Evolutionary conservation across 768 basidiomycete genomes (phyloP).

Genomic region (Tulasnella calospora): DNA sequence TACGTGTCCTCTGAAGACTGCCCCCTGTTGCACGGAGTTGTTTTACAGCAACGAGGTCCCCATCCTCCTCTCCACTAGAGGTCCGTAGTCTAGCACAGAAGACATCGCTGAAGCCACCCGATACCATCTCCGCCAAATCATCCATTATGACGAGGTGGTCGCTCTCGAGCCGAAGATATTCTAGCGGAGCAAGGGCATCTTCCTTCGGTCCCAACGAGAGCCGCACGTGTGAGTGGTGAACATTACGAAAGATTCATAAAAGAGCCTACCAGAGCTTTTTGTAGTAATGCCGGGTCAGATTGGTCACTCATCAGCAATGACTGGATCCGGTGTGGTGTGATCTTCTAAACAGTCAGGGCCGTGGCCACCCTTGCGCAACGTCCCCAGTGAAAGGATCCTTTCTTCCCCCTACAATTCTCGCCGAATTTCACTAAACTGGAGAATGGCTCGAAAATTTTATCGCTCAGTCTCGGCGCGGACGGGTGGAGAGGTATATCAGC

Average conservation of each 20-base stretch:
- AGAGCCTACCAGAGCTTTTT: not conserved
- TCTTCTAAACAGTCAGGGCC: not conserved
- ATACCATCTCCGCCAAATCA: not conserved
- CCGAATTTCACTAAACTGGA: not conserved
- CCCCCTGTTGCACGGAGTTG: not conserved
- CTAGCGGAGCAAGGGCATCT: not conserved
- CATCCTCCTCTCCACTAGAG: not conserved
- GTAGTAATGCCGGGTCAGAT: not conserved
- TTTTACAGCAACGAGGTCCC: not conserved
- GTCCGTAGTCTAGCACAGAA: not conserved
- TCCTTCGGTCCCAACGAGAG: not conserved
- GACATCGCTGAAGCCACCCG: not conserved
- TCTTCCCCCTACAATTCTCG: not conserved
- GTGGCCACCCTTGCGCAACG: not conserved
- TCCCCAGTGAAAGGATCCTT: not conserved
- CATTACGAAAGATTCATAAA: not conserved
- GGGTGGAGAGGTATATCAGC: not conserved
- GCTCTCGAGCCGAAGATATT: not conserved
- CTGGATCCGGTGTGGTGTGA: not conserved
- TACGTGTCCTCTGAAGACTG: not conserved
- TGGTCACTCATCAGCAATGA: not conserved
- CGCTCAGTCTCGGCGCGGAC: not conserved
- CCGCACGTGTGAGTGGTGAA: not conserved
- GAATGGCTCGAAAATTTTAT: not conserved
- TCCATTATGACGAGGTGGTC: not conserved